phyloP scores from a whole-genome alignment of 306 rosid species.

The Heteromeles arbutifolia region DNA sequence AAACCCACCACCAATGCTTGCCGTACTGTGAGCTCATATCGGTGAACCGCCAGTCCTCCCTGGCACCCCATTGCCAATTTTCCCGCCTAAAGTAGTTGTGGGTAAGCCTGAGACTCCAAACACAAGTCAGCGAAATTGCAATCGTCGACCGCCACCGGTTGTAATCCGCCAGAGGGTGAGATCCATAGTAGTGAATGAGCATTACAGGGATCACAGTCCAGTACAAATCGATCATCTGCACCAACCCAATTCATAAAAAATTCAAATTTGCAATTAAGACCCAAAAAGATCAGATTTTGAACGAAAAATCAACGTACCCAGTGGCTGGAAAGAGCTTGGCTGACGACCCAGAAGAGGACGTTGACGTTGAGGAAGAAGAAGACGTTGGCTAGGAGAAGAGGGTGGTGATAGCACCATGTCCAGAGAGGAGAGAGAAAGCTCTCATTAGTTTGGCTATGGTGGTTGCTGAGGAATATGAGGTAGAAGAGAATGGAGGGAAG shows the following conservation, averaged over 20 bases:
- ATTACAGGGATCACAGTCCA: conserved; percentile 90
- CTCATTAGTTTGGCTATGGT: conserved; percentile 3
- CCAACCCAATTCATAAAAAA: conserved; percentile 1
- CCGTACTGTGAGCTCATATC: conserved; percentile 71
- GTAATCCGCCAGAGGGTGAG: conserved; percentile 64
- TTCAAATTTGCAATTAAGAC: not conserved
- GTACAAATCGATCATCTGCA: conserved; percentile 85
- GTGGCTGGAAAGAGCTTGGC: conserved; percentile 61
- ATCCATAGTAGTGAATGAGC: conserved; percentile 64
- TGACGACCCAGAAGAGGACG: conserved; percentile 78
- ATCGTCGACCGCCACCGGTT: conserved; percentile 64
- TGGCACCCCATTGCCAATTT: conserved; percentile 84
- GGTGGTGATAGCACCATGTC: conserved; percentile 80
- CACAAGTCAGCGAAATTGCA: conserved; percentile 56
- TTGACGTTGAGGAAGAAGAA: conserved; percentile 87
- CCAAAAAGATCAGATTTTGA: not conserved
- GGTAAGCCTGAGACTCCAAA: conserved; percentile 70
- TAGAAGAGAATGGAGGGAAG: conserved; percentile 74
- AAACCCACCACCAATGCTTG: conserved; percentile 83
- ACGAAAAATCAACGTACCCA: conserved; percentile 45
- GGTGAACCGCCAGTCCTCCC: conserved; percentile 92
- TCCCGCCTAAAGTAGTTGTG: conserved; percentile 91
- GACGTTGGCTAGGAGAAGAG: conserved; percentile 61
- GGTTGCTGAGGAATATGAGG: conserved; percentile 44
- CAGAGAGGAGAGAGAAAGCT: conserved; percentile 33